These are phyloP conservation scores for Adansonia rubrostipa DNA, from an alignment of 441 rosid genomes.

Conservation along the genomic window DNA sequence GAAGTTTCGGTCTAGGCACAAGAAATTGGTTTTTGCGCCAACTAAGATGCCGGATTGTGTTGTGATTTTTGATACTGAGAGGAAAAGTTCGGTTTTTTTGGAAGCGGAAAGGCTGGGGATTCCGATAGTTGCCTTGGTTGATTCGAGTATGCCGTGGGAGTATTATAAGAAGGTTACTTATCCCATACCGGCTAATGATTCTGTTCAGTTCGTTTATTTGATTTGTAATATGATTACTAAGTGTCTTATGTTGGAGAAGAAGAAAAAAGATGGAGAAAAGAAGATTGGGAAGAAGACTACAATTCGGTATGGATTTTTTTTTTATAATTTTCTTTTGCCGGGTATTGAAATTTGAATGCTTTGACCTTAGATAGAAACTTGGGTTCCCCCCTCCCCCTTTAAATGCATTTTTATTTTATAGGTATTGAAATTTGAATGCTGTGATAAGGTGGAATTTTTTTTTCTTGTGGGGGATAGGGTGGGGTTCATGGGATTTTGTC, in stretches of 20 bases:
- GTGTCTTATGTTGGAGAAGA: constrained; percentile 73
- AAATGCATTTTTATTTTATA: not conserved
- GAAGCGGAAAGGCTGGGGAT: constrained; percentile 85
- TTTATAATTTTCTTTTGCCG: not conserved
- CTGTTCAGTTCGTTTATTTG: constrained; percentile 92
- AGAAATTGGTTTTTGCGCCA: constrained; percentile 85
- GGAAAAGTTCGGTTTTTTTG: constrained; percentile 77
- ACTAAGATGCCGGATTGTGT: constrained; percentile 91
- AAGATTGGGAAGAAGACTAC: constrained; percentile 30
- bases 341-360: not conserved
- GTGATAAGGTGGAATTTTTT: not conserved
- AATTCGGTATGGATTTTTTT: constrained; percentile 24
- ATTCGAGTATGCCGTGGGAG: constrained; percentile 86
- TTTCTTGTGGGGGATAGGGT: not conserved
- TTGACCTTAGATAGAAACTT: not conserved
- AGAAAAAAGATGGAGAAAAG: constrained; percentile 40
- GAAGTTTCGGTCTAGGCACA: constrained; percentile 86
- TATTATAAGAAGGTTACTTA: constrained; percentile 73
- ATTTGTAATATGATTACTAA: constrained; percentile 94
- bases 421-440: constrained; percentile 5
- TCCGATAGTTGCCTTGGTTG: constrained; percentile 89
- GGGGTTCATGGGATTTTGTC: not conserved
- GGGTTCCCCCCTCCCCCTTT: no score
- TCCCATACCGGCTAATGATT: constrained; percentile 92
- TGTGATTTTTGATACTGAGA: constrained; percentile 83